A percentile compares a stretch with the other conserved stretches of the same genome.
phyloP scores from a whole-genome alignment of 164 flowering plant genomes.

The Liriodendron chinense region DNA sequence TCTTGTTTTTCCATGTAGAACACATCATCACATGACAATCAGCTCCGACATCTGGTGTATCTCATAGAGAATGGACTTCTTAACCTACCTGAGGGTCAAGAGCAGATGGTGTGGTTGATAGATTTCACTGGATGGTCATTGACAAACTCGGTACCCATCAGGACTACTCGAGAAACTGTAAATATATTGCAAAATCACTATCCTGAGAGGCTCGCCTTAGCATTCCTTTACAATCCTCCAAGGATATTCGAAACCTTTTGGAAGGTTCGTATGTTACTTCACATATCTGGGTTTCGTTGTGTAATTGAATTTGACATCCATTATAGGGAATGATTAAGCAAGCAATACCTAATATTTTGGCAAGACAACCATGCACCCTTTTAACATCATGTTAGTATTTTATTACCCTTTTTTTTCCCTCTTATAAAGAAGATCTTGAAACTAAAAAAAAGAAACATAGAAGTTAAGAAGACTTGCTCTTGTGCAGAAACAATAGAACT shows the following conservation, averaged over 20 bases:
- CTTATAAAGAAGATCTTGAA: not conserved
- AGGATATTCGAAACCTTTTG: conserved; percentile 89
- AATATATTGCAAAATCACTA: conserved; percentile 79
- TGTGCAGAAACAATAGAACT: too few species aligned
- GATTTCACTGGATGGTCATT: conserved; percentile 89
- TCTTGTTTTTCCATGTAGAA: conserved; percentile 44
- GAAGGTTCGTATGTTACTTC: conserved; percentile 58
- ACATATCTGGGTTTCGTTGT: not conserved
- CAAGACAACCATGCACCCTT: too few species aligned
- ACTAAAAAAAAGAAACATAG: not conserved
- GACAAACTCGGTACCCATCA: conserved; percentile 58
- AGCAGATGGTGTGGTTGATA: conserved; percentile 91
- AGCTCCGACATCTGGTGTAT: conserved; percentile 85
- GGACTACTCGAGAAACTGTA: conserved; percentile 66
- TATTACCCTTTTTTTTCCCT: not conserved
- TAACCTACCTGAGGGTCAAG: conserved; percentile 84
- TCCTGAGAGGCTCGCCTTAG: conserved; percentile 84
- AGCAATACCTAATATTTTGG: too few species aligned
- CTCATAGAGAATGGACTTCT: conserved; percentile 88
- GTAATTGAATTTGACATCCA: too few species aligned
- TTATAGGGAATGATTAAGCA: too few species aligned
- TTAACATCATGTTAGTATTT: too few species aligned
- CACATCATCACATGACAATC: conserved; percentile 62
- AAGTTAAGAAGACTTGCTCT: not conserved
- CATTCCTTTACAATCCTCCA: conserved; percentile 90